phyloP scores from a whole-genome alignment of 2,329 filamentous ascomycete genomes.

The Boeremia lycopersici region DNA sequence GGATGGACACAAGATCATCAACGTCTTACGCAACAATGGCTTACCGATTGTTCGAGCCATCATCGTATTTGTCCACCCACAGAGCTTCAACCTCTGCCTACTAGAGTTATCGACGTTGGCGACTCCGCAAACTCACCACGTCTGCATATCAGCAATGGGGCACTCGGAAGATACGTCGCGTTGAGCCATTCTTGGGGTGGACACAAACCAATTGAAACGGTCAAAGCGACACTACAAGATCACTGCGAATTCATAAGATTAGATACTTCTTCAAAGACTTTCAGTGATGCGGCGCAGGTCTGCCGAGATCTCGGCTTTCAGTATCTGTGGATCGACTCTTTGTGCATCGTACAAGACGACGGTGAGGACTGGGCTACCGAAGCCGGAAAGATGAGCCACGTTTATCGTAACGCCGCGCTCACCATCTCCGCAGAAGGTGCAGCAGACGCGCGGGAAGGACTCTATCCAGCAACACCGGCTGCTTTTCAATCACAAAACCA shows the following conservation, averaged over 20 bases:
- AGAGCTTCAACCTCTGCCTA: background rate
- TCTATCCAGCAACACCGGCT: background rate
- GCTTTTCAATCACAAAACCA: background rate
- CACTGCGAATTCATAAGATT: background rate
- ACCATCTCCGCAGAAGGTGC: background rate
- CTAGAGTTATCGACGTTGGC: background rate
- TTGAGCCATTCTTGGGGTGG: background rate
- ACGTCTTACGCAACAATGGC: background rate
- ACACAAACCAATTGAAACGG: background rate
- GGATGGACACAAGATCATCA: background rate
- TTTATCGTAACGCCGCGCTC: background rate
- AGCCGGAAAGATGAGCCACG: background rate
- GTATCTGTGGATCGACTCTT: background rate
- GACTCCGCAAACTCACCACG: background rate
- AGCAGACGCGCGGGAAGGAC: background rate
- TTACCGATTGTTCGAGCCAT: background rate
- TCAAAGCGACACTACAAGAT: background rate
- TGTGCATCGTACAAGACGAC: background rate
- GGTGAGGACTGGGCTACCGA: background rate
- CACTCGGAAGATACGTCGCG: background rate
- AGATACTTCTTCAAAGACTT: background rate
- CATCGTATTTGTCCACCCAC: background rate
- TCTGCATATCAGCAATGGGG: background rate
- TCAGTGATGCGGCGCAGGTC: background rate
- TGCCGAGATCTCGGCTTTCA: background rate